Evolutionary conservation across 192 early-diverging fungal species (phyloP), one percentile per base, ranked within the genome.

Genomic region (Mortierella antarctica): DNA sequence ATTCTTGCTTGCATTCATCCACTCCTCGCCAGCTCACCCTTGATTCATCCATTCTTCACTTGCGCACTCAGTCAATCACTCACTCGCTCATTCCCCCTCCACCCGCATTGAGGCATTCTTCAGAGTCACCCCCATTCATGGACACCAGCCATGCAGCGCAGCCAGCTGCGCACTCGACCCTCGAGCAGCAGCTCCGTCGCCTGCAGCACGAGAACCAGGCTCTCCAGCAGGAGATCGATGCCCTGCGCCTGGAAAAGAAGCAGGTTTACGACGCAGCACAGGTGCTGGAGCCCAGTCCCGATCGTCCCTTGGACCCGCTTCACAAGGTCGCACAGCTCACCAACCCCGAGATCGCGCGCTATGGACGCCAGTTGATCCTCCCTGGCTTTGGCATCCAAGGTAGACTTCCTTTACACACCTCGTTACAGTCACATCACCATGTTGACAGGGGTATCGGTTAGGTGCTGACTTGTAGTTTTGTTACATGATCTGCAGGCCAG

Each of bases 301-400:
- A 45, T 4, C 4, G 14, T 50, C 13, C 57, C 6, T 57, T 60
- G 2, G 20, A 62, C 13, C 73, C 68, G 2, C 76, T 82, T 17
- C 31, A 70, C 2, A 67, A 59, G 31, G 86, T 84, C 1, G 77
- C 76, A 13, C 57, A 46, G 15, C 76, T 96, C 1, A 86, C 83
- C 15, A 91, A 90, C 64, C 88, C 86, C 0, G 94, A 96, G 77
- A 94, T 96, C 67, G 81, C 87, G 44, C 88, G 96, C 0, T 97
- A 91, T 85, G 92, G 93, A 47, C 89, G 97, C 5, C 97, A 98
- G 71, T 86, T 98, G 39, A 89, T 98, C 42, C 76, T 97, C 18
- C 91, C 92, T 0, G 91, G 91, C 56, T 90, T 96, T 66, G 95
- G 90, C 2, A 86, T 89, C 14, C 59, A 87, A 74, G 90, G 94